A percentile compares a stretch with the other conserved stretches of the same genome.
phyloP scores from a whole-genome alignment of 441 rosid species.

The Brassica hybrid region DNA sequence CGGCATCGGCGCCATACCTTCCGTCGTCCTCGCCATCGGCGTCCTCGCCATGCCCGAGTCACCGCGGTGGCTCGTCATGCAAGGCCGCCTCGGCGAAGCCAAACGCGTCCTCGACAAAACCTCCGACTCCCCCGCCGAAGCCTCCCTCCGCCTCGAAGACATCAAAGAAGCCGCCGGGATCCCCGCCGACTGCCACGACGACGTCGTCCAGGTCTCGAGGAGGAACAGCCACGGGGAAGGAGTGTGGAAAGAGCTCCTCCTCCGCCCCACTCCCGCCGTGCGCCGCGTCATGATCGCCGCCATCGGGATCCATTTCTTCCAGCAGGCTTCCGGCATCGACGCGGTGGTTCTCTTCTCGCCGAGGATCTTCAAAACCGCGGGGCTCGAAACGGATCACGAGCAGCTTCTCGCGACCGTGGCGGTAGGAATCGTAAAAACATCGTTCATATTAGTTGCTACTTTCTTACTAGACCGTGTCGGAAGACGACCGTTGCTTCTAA shows the following conservation, averaged over 20 bases:
- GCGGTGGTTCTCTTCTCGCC: constrained; percentile 73
- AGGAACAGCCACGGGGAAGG: constrained; percentile 57
- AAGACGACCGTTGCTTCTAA: constrained; percentile 73
- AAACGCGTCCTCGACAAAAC: constrained; percentile 69
- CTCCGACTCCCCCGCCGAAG: constrained; percentile 63
- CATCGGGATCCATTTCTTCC: constrained; percentile 80
- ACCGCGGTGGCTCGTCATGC: constrained; percentile 89
- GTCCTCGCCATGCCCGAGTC: constrained; percentile 58
- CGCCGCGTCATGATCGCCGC: constrained; percentile 72
- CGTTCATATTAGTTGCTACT: constrained; percentile 71
- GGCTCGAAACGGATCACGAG: constrained; percentile 47
- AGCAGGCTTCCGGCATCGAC: constrained; percentile 82
- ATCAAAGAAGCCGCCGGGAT: constrained; percentile 80
- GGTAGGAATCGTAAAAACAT: constrained; percentile 70
- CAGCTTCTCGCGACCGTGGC: constrained; percentile 76
- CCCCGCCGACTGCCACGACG: constrained; percentile 70
- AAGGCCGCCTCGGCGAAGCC: constrained; percentile 82
- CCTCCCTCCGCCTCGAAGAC: constrained; percentile 61
- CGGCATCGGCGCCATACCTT: constrained; percentile 73
- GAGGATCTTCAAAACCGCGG: constrained; percentile 67
- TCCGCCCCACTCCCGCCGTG: constrained; percentile 65
- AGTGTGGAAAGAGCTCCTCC: constrained; percentile 69
- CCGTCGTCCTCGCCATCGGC: constrained; percentile 54
- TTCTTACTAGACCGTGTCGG: constrained; percentile 69
- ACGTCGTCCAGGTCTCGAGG: constrained; percentile 47